phyloP scores from a whole-genome alignment of 176 grass and related monocot species.

The Hsuehochloa calcarea region DNA sequence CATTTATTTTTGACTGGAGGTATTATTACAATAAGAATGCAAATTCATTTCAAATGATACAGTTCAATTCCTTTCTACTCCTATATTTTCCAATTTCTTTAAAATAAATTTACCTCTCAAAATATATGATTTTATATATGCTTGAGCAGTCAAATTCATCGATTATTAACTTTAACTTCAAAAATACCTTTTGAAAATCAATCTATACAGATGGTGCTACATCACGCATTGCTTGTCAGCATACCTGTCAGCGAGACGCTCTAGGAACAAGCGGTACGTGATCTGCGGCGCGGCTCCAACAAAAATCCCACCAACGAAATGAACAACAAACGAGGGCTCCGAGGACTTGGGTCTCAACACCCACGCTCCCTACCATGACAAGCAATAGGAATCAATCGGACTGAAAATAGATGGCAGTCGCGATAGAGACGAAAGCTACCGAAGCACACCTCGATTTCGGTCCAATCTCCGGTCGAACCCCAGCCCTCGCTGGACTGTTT shows the following conservation, averaged over 20 bases:
- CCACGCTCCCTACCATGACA: conserved; percentile 73
- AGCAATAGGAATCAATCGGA: not conserved
- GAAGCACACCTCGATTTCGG: conserved; percentile 69
- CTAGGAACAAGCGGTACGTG: conserved; percentile 90
- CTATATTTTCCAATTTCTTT: too few relatives aligned
- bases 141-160: too few relatives aligned
- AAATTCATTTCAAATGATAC: not conserved
- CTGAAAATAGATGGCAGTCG: not conserved
- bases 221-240: not conserved
- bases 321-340: conserved; percentile 60
- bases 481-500: conserved; percentile 63
- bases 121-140: too few relatives aligned
- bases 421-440: not conserved
- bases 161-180: too few relatives aligned
- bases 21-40: not conserved
- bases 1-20: too few relatives aligned
- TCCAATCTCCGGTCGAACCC: conserved; percentile 81
- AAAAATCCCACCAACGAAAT: conserved; percentile 92
- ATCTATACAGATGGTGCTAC: too few relatives aligned
- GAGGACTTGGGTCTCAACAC: conserved; percentile 64
- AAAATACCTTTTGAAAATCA: too few relatives aligned
- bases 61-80: too few relatives aligned
- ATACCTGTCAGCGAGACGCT: conserved; percentile 72
- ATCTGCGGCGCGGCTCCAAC: conserved; percentile 93
- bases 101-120: too few relatives aligned